Evolutionary conservation across 257 asterid genomes (phyloP), one percentile per base, ranked within the genome.

Genomic region (Solanum tarijense): DNA sequence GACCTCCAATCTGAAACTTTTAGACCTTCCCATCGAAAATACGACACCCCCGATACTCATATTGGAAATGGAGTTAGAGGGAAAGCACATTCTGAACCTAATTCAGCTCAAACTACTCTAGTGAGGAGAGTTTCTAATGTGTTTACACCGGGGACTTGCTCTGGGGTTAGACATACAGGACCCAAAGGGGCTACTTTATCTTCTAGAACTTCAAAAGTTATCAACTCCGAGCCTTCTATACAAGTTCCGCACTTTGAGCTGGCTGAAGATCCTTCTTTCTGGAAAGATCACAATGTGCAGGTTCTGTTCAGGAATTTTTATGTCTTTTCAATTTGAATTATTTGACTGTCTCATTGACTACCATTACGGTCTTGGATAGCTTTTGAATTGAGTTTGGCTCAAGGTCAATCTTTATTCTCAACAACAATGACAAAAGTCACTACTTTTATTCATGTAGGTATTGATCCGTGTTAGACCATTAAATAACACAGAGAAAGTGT

Each of bases 251-350:
- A 91, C 89, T 93, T 96, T 85, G 96, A 94, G 87, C 98, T 94
- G 29, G 89, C 90, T 9, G 91, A 91, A 46, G 92, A 92, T 58
- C 94, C 94, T 18, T 92, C 93, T 21, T 96, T 96, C 58, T 96
- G 98, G 98, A 92, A 94, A 52, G 96, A 95, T 92, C 94, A 93
- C 84, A 96, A 93, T 89, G 98, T 96, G 93, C 98, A 96, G 98
- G 98, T 96, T 85, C 65, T 27, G 31, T 88, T 88, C 65, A 14
- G 25, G 72, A 65, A 3, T 20, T 12, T 73, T 74, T 32, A 21
- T 83, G 48, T 86, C 35, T 76, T 74, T 10, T 43, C 66, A 43
- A 46, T 43, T 46, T 81, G 85, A 81, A 29, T 27, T 27, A 5
- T 81, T 46, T 43, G 66, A 25, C 35, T 78, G 48, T 11, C 36